These are phyloP conservation scores for Arthroderma uncinatum DNA, from an alignment of 2,329 filamentous ascomycete species.

Conservation along the genomic window DNA sequence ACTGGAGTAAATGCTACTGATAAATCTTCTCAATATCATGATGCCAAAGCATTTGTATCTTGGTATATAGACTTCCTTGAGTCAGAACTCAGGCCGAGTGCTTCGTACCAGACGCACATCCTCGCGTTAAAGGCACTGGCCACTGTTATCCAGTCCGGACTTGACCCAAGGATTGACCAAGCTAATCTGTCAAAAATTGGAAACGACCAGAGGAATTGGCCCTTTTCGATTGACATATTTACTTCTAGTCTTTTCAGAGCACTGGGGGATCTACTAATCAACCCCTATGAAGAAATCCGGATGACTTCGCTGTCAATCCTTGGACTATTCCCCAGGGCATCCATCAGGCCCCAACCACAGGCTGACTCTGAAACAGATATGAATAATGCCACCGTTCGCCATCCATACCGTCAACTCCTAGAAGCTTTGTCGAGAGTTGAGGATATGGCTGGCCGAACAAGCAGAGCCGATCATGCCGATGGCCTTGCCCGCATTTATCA, in stretches of 20 bases:
- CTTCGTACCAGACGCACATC: slow-evolving; percentile 83
- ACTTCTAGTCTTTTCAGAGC: slow-evolving; percentile 36
- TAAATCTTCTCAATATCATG: not conserved
- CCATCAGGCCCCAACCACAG: slow-evolving; percentile 14
- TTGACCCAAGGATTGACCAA: slow-evolving; percentile 42
- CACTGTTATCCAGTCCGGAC: slow-evolving; percentile 56
- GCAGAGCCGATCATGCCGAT: slow-evolving; percentile 83
- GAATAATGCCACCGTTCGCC: not conserved
- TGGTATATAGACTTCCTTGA: slow-evolving; percentile 67
- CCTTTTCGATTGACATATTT: slow-evolving; percentile 38
- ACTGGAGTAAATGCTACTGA: not conserved
- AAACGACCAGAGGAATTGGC: slow-evolving; percentile 41
- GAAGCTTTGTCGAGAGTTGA: slow-evolving; percentile 28
- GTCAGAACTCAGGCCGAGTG: slow-evolving; percentile 63
- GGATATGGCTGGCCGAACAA: slow-evolving; percentile 45
- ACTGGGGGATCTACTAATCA: slow-evolving; percentile 67
- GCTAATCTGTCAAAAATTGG: slow-evolving; percentile 38
- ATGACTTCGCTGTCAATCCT: slow-evolving; percentile 41
- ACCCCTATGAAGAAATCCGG: slow-evolving; percentile 89
- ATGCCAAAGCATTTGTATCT: slow-evolving; percentile 44
- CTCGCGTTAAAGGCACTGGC: slow-evolving; percentile 62
- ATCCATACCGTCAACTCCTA: slow-evolving; percentile 17
- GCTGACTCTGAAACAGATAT: not conserved
- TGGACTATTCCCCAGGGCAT: slow-evolving; percentile 25
- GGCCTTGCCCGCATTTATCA: slow-evolving; percentile 70